Conservation (phyloP, 2,329 filamentous ascomycete species). For the Phyllosticta capitalensis region DNA sequence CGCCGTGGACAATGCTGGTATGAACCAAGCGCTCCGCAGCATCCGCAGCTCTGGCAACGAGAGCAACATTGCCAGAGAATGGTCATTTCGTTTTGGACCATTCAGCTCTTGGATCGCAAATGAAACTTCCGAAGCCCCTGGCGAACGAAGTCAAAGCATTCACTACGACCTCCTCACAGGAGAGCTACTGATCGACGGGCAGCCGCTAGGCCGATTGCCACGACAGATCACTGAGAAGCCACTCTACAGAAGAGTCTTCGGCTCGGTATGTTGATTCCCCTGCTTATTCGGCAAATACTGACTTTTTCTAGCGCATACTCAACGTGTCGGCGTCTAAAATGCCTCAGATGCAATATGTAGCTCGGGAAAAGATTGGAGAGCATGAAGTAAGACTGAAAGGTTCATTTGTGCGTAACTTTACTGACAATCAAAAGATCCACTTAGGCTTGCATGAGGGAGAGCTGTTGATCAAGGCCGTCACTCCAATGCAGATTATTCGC, state of each 20-base stretch:
- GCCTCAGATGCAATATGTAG: not conserved
- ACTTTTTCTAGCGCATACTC: not conserved
- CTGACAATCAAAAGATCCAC: no score
- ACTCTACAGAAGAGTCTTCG: conserved; percentile 38
- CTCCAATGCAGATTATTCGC: conserved; percentile 12
- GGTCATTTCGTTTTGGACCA: not conserved
- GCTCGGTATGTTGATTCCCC: conserved; percentile 11
- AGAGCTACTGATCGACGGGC: conserved; percentile 44
- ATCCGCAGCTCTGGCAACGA: no score
- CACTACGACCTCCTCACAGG: conserved; percentile 43
- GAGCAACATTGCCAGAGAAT: not conserved
- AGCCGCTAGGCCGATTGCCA: conserved; percentile 41
- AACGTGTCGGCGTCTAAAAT: not conserved
- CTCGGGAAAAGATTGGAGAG: not conserved
- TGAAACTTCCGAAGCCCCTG: not conserved
- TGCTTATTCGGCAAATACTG: no score
- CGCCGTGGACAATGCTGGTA: not conserved
- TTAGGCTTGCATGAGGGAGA: conserved; percentile 24
- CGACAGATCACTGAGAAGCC: conserved; percentile 32
- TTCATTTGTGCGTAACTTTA: no score
- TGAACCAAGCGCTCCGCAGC: conserved; percentile 14
- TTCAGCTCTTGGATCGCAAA: not conserved
- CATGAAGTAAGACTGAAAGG: not conserved
- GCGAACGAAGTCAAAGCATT: conserved; percentile 17
- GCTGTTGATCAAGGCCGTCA: conserved; percentile 19